Evolutionary conservation across 2,329 filamentous ascomycete species (phyloP).

Genomic region (Nemania serpens): DNA sequence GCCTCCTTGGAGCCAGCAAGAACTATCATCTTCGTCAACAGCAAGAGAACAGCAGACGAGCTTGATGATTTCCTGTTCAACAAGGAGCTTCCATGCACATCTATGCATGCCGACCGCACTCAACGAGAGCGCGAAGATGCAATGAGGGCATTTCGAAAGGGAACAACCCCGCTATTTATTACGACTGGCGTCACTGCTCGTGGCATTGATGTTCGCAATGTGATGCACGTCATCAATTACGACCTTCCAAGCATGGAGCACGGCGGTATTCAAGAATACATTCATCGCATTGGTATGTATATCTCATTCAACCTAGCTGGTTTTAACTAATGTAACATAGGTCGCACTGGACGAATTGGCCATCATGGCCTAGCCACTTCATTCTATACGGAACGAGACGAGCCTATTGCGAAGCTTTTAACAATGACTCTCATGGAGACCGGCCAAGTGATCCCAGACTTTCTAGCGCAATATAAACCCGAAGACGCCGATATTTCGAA

Average conservation of each 20-base stretch:
- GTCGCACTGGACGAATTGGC: constrained; percentile 92
- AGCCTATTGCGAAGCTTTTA: constrained; percentile 72
- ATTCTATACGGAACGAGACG: constrained; percentile 81
- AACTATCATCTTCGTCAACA: constrained; percentile 90
- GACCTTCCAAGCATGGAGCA: constrained; percentile 76
- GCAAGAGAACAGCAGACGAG: constrained; percentile 75
- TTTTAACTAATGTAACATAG: constrained; percentile 47
- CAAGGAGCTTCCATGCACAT: constrained; percentile 76
- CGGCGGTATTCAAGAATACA: constrained; percentile 92
- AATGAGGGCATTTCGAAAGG: constrained; percentile 80
- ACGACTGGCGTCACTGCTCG: constrained; percentile 86
- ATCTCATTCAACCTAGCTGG: neutral
- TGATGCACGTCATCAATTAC: constrained; percentile 92
- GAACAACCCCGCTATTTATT: constrained; percentile 77
- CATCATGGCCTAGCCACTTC: constrained; percentile 85
- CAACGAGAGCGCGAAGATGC: constrained; percentile 92
- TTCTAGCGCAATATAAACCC: constrained; percentile 69
- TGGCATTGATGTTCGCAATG: constrained; percentile 84
- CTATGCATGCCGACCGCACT: constrained; percentile 85
- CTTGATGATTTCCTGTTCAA: constrained; percentile 90
- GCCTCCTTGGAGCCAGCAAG: constrained; percentile 71
- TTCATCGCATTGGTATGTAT: constrained; percentile 83
- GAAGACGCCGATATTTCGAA: constrained; percentile 54
- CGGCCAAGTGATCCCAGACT: constrained; percentile 79
- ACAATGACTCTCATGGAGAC: constrained; percentile 83